These are phyloP conservation scores for Sporothrix phasma DNA, from an alignment of 2,329 filamentous ascomycete species.

Conservation along the genomic window DNA sequence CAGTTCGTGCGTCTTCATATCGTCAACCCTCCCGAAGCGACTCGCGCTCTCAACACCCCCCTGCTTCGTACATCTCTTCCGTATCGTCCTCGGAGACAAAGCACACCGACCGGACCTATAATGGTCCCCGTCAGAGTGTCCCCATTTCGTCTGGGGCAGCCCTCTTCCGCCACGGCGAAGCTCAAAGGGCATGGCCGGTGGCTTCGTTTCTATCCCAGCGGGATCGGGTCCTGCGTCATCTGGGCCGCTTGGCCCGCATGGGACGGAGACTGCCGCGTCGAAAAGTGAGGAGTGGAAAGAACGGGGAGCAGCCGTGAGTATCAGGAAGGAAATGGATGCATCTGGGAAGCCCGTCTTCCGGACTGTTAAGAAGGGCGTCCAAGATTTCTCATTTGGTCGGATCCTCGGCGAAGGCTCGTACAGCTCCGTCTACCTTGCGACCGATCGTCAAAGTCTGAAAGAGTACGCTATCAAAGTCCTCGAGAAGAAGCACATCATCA, in stretches of 20 bases:
- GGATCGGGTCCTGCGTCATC: constrained; percentile 20
- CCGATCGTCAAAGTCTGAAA: constrained; percentile 84
- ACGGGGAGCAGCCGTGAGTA: constrained; percentile 74
- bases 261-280: constrained; percentile 34
- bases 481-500: constrained; percentile 98
- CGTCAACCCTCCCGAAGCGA: constrained; percentile 45
- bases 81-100: constrained; percentile 59
- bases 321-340: constrained; percentile 74
- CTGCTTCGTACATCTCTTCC: constrained; percentile 44
- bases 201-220: constrained; percentile 34
- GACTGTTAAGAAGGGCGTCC: constrained; percentile 90
- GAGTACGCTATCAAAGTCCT: constrained; percentile 98
- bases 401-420: constrained; percentile 94
- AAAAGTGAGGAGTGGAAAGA: constrained; percentile 90
- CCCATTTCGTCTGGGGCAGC: constrained; percentile 42
- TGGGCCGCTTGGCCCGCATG: constrained; percentile 22
- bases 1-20: constrained; percentile 46
- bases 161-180: constrained; percentile 64
- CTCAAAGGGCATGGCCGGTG: constrained; percentile 59
- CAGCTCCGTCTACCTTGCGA: constrained; percentile 88
- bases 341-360: constrained; percentile 73
- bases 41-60: constrained; percentile 47
- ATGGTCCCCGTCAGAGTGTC: constrained; percentile 38
- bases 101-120: constrained; percentile 21
- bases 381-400: constrained; percentile 89